Evolutionary conservation across 768 basidiomycete species (phyloP), one percentile per base, ranked within the genome.

Genomic region (Leucosporidium yakuticum): DNA sequence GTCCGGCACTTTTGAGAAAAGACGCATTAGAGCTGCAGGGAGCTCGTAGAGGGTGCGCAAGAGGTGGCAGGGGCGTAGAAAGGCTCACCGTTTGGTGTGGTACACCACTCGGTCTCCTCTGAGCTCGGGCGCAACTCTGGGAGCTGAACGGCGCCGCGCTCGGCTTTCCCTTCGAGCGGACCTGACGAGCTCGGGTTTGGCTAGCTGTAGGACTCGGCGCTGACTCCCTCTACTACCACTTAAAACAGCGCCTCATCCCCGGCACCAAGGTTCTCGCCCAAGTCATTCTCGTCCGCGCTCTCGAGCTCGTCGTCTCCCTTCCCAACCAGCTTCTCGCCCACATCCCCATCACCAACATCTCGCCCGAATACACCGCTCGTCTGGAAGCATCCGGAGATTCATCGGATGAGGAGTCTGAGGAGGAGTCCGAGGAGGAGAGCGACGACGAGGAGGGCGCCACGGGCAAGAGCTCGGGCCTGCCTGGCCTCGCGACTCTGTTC

Each of bases 261-360:
- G 94, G 93, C 48, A 93, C 91, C 84, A 91, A 87, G 76, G 83
- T 97, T 27, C 81, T 98, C 47, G 88, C 87, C n/a, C 89, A 92
- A 80, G 84, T 99, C 61, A 83, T 90, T 73, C 84, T 88, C 32
- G 84, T 98, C 62, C 86, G 91, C 69, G 90, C 94, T 17, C 85
- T 99, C 47, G 88, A 91, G 55, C 83, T 99, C 67, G 84, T 98
- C 66, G 82, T 98, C 34, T 97, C 95, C 23, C 83, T 99, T n/a
- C 95, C 96, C 23, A 90, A 94, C 74, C 94, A 97, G 79, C 85
- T 99, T 49, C 84, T 90, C 73, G 96, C 85, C 14, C 92, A 99
- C 79, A 83, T 98, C 44, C 94, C 95, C 29, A 91, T 99, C 71
- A 98, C 94, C 50, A 87, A 93, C 78, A 84, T 98, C 66, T 90